Evolutionary conservation across 2,329 filamentous ascomycete species (phyloP).

Genomic region (Penicillium sp.): DNA sequence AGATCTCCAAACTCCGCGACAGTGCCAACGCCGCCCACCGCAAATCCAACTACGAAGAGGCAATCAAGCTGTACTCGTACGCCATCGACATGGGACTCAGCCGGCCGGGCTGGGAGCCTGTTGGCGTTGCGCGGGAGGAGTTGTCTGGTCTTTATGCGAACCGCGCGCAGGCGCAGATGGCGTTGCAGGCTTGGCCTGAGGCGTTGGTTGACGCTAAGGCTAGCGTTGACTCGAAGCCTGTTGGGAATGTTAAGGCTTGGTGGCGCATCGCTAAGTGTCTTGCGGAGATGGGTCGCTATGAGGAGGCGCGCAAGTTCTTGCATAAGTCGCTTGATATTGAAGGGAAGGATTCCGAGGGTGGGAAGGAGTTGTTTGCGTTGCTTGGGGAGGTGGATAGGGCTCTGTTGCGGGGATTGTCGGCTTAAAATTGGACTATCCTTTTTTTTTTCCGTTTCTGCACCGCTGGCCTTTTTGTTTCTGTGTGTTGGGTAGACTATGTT

Average conservation of each 20-base stretch:
- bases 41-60: conserved; percentile 72
- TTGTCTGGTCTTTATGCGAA: conserved; percentile 77
- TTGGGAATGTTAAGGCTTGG: conserved; percentile 92
- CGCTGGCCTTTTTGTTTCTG: neutral
- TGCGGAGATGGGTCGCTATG: conserved; percentile 82
- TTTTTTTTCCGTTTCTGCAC: neutral
- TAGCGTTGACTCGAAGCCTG: conserved; percentile 81
- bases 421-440: neutral
- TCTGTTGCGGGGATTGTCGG: conserved; percentile 47
- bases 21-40: conserved; percentile 79
- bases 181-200: conserved; percentile 74
- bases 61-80: conserved; percentile 77
- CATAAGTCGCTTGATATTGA: conserved; percentile 78
- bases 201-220: conserved; percentile 83
- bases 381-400: conserved; percentile 65
- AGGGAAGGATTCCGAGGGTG: conserved; percentile 55
- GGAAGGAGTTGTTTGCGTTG: conserved; percentile 57
- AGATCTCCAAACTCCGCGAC: conserved; percentile 89
- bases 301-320: conserved; percentile 80
- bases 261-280: conserved; percentile 83
- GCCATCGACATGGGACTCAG: conserved; percentile 84
- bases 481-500: neutral
- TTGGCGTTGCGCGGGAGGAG: conserved; percentile 80
- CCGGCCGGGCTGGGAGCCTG: conserved; percentile 85
- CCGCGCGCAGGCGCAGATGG: conserved; percentile 87